Evolutionary conservation across 257 asterid species (phyloP).

Genomic region (Solanum virginianum): DNA sequence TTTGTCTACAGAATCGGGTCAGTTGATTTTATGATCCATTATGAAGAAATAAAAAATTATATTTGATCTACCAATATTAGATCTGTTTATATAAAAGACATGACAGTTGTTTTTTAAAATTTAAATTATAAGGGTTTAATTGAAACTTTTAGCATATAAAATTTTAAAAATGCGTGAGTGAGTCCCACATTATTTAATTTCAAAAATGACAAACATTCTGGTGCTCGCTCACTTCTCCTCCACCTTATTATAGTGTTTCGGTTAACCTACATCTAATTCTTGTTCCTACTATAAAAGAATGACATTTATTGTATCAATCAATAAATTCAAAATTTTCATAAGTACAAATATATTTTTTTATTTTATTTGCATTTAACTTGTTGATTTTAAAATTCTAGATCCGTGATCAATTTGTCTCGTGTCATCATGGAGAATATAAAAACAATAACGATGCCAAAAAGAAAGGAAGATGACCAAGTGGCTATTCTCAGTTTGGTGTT

Average conservation of each 20-base stretch:
- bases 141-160: background rate
- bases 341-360: background rate
- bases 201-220: background rate
- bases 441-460: background rate
- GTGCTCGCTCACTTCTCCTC: background rate
- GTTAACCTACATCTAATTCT: background rate
- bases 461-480: background rate
- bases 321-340: background rate
- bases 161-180: background rate
- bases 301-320: background rate
- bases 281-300: background rate
- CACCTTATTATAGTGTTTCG: background rate
- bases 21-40: background rate
- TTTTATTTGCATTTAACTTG: background rate
- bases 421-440: background rate
- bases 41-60: background rate
- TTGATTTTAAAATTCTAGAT: background rate
- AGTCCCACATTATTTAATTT: background rate
- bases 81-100: background rate
- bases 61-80: background rate
- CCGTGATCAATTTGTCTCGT: background rate
- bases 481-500: background rate
- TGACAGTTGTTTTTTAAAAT: background rate
- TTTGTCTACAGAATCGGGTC: background rate
- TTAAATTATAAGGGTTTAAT: background rate